Percentiles rank a stretch among this genome's conserved stretches.
phyloP scores from a whole-genome alignment of 2,329 filamentous ascomycete genomes.

The Fusarium buharicum region DNA sequence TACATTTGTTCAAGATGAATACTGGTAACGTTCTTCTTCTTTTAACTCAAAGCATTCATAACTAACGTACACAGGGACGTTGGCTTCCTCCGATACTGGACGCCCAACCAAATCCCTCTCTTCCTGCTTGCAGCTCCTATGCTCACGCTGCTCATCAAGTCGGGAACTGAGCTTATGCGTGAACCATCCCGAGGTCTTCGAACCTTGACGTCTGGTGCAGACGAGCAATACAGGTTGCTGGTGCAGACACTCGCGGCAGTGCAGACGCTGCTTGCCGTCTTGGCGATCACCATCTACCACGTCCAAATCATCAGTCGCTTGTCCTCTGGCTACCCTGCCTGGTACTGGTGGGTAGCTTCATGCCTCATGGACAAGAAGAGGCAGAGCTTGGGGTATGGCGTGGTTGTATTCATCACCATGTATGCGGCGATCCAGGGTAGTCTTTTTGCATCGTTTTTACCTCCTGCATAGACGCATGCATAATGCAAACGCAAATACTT shows the following conservation, averaged over 20 bases:
- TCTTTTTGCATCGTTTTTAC: slow-evolving; percentile 89
- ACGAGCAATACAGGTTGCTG: slow-evolving; percentile 45
- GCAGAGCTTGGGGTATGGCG: slow-evolving; percentile 48
- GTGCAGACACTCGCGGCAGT: slow-evolving; percentile 71
- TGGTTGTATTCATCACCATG: slow-evolving; percentile 77
- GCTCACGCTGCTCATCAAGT: slow-evolving; percentile 70
- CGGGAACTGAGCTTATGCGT: slow-evolving; percentile 59
- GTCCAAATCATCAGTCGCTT: slow-evolving; percentile 94
- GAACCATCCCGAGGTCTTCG: slow-evolving; percentile 30
- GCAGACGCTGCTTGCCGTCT: slow-evolving; percentile 75
- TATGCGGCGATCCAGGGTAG: slow-evolving; percentile 86
- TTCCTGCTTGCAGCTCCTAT: slow-evolving; percentile 87
- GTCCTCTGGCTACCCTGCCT: slow-evolving; percentile 86
- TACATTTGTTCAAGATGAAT: slow-evolving; percentile 85
- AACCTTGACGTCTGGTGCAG: slow-evolving; percentile 5
- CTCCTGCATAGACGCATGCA: slow-evolving; percentile 72
- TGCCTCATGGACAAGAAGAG: slow-evolving; percentile 52
- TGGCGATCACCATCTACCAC: slow-evolving; percentile 85
- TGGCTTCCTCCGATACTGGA: slow-evolving; percentile 93
- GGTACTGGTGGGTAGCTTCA: slow-evolving; percentile 83
- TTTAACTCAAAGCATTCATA: not conserved
- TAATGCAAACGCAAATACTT: not conserved
- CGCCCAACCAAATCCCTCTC: slow-evolving; percentile 81
- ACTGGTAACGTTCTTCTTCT: slow-evolving; percentile 75
- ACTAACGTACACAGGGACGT: slow-evolving; percentile 72